A percentile compares a stretch with the other conserved stretches of the same genome.
Conservation (phyloP, 208 protist genomes). For the Crithidia acanthocephali region DNA sequence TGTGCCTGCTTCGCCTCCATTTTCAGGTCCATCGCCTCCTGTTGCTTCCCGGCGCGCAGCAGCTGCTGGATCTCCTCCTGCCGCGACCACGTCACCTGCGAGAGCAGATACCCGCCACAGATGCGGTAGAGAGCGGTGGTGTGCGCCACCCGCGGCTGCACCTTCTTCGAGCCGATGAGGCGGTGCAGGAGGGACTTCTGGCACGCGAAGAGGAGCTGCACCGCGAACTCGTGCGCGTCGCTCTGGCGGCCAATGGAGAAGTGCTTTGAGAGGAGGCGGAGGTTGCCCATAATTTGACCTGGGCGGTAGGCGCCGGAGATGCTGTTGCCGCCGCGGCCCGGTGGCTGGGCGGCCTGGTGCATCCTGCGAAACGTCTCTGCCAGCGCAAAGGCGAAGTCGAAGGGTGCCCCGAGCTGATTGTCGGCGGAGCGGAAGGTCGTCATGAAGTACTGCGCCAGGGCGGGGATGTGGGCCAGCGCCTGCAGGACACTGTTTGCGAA, state of each 20-base stretch:
- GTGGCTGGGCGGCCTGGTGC: conserved; percentile 28
- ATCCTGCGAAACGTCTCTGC: conserved; percentile 78
- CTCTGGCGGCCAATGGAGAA: conserved; percentile 85
- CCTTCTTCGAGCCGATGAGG: conserved; percentile 71
- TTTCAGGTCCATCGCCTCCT: conserved; percentile 78
- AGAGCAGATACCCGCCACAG: conserved; percentile 85
- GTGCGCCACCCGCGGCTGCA: conserved; percentile 57
- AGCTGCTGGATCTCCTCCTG: conserved; percentile 85
- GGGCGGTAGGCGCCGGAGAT: conserved; percentile 56
- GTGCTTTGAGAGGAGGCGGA: conserved; percentile 70
- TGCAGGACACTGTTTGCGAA: conserved; percentile 92
- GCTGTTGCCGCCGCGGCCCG: conserved; percentile 9
- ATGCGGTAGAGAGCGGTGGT: conserved; percentile 86
- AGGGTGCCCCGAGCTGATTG: conserved; percentile 57
- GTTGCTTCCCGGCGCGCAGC: conserved; percentile 58
- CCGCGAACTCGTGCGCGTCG: conserved; percentile 93
- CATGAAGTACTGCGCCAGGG: conserved; percentile 87
- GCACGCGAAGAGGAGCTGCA: conserved; percentile 81
- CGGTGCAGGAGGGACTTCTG: conserved; percentile 83
- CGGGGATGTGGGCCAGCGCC: conserved; percentile 81
- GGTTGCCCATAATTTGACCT: conserved; percentile 54
- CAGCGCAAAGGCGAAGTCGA: conserved; percentile 87
- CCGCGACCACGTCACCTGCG: conserved; percentile 79
- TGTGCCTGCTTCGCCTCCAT: conserved; percentile 42
- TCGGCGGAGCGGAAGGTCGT: conserved; percentile 59